Base-by-base conservation (phyloP, 257 asterid species). In the Jasminum sambac region DNA sequence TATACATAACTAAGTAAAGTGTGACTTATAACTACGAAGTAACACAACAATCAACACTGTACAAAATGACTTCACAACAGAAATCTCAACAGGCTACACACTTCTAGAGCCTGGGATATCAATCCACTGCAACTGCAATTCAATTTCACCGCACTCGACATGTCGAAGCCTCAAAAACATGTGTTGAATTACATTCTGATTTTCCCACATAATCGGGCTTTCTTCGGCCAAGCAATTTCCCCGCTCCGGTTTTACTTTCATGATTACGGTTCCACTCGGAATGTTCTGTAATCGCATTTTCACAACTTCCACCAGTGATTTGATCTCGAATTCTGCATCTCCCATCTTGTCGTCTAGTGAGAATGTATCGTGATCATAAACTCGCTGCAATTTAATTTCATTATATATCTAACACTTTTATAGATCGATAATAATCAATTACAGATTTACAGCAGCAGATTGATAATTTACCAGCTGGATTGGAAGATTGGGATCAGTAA, bases 271-370 rank as follows among this genome's bases (percentile, higher is more conserved):
- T 23, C 90, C 92, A 5, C 78, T 81, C 0, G 90, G 87, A 10
- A 83, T 21, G 67, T 81, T 76, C 61, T 63, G 72, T 6, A 80
- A 48, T 30, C 40, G 67, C 92, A 77, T 72, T 81, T 75, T 81
- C 37, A 76, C 63, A 6, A 69, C 85, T 71, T 85, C 85, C 5
- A 83, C 46, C 24, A 84, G 77, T 19, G 76, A 83, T 3, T 66
- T 59, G 2, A 88, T 80, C 74, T 79, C 89, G 24, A 88, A 75
- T 63, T 88, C 95, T 36, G 96, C 95, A 70, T 90, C 93, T 52
- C 96, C 96, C 96, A 90, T 90, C 69, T 83, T 84, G 89, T 88
- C 96, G 67, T 90, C 96, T 0, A 14, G 82, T 17, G 79, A 77
- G 84, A 90, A 86, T 19, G 66, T 59, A 52, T 90, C 95, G 69